Evolutionary conservation across 1,139 yeast species (phyloP), one percentile per base, ranked within the genome.

Genomic region (Pichia sp.): DNA sequence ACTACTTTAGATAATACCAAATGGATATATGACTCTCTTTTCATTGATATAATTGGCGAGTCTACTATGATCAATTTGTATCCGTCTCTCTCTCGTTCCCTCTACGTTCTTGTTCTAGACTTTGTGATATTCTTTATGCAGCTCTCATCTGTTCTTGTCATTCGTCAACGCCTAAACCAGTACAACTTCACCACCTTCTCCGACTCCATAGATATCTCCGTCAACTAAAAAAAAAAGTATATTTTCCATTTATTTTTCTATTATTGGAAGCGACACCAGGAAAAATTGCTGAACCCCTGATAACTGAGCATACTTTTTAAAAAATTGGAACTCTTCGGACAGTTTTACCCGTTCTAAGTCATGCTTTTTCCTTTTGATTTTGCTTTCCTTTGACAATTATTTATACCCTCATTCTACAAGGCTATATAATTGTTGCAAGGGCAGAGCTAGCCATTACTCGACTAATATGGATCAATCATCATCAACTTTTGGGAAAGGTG

Each of bases 11-110:
- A 43, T 9, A 22, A 26, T 16, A 44, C 43, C 7, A 34, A 9
- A 18, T 45, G 43, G 40, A 42, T 16, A 4, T 26, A 45, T 25
- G 27, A 34, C 18, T 24, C 39, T 4, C 3, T 45, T 6, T 45
- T 45, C 22, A n/a, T 45, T 20, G 42, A 45, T 9, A 26, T 45
- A 23, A 42, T 45, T 16, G 48, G 48, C 3, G 45, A 45, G 18
- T 45, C 48, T 2, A 27, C 29, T 16, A 32, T 44, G 7, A 35
- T 27, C 7, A 13, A 22, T 24, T n/a, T 25, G 18, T 3, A 27
- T 34, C n/a, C 29, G 5, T 36, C 37, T 2, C 15, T 37, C 13
- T 26, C 32, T 6, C 30, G 34, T 15, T 25, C 42, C 7, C 12
- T 39, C 6, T 41, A 41, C 13, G n/a, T 45, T 7, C n/a, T 45